These are phyloP conservation scores for Lojkania enalia DNA, from an alignment of 2,329 filamentous ascomycete genomes.

Conservation along the genomic window DNA sequence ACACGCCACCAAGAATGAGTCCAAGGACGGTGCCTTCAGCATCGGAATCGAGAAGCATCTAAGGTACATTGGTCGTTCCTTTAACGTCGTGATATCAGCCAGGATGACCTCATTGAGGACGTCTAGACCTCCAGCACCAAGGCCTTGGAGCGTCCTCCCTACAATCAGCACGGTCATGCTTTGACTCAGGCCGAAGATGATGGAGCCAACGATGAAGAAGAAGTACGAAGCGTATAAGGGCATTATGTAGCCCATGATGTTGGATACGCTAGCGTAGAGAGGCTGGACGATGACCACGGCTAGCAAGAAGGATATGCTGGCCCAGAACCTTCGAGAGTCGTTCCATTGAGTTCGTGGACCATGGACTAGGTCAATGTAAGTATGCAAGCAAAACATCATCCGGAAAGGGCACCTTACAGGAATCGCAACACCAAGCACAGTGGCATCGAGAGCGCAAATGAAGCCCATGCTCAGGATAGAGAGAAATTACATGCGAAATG, in stretches of 20 bases:
- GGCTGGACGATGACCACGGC: slow-evolving; percentile 30
- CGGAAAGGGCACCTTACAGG: slow-evolving; percentile 9
- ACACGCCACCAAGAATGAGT: slow-evolving; percentile 54
- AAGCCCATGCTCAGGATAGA: slow-evolving; percentile 4
- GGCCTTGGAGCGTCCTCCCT: slow-evolving; percentile 55
- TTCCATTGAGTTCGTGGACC: slow-evolving; percentile 9
- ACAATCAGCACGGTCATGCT: slow-evolving; percentile 56
- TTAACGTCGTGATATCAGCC: slow-evolving; percentile 58
- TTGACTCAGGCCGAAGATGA: slow-evolving; percentile 51
- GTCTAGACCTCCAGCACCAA: slow-evolving; percentile 55
- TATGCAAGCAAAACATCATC: neutral
- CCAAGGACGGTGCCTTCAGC: slow-evolving; percentile 54
- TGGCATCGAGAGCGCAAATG: slow-evolving; percentile 17
- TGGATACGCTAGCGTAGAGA: slow-evolving; percentile 32
- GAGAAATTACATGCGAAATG: slow-evolving; percentile 6
- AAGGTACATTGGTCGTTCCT: slow-evolving; percentile 50
- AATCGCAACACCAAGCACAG: slow-evolving; percentile 14
- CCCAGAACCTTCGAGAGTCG: slow-evolving; percentile 57
- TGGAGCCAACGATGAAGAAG: slow-evolving; percentile 52
- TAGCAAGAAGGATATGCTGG: slow-evolving; percentile 52
- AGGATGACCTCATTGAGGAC: slow-evolving; percentile 55
- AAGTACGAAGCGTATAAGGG: slow-evolving; percentile 23
- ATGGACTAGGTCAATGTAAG: slow-evolving; percentile 7
- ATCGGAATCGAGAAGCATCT: slow-evolving; percentile 54
- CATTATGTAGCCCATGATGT: slow-evolving; percentile 29